Conservation (phyloP, 257 asterid genomes). For the Salvia splendens region DNA sequence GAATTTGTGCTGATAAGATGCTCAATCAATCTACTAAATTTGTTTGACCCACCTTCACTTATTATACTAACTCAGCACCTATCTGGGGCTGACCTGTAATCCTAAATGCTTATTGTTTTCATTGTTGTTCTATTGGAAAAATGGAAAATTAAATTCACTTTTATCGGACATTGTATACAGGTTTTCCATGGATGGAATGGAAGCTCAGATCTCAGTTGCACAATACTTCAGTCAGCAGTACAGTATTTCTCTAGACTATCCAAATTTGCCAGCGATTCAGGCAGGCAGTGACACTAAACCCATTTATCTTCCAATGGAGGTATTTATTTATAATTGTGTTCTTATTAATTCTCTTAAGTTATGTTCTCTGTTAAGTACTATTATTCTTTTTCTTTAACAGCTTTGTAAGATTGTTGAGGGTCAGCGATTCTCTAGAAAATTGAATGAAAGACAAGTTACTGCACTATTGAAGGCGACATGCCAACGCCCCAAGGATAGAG, state of each 20-base stretch:
- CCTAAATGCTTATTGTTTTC: not conserved
- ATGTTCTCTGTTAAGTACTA: not conserved
- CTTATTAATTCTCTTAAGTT: not conserved
- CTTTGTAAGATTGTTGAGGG: slow-evolving; percentile 58
- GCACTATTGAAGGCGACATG: slow-evolving; percentile 68
- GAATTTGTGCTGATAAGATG: not conserved
- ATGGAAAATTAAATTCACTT: not conserved
- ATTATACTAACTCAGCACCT: not conserved
- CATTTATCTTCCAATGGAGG: slow-evolving; percentile 84
- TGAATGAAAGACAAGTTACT: slow-evolving; percentile 69
- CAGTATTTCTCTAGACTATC: slow-evolving; percentile 36
- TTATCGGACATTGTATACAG: slow-evolving; percentile 34
- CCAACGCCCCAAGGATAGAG: slow-evolving; percentile 58
- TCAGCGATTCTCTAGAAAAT: slow-evolving; percentile 53
- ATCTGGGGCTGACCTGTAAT: not conserved
- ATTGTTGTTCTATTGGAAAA: not conserved
- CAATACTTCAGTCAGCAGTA: slow-evolving; percentile 57
- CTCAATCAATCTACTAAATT: not conserved
- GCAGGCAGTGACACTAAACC: slow-evolving; percentile 66
- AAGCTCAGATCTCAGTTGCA: slow-evolving; percentile 39
- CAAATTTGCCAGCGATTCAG: slow-evolving; percentile 63
- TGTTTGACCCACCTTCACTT: not conserved
- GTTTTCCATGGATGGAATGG: slow-evolving; percentile 55
- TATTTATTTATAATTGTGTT: slow-evolving; percentile 12
- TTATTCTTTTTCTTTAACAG: slow-evolving; percentile 34